Base-by-base conservation (phyloP, 176 grass and related monocot genomes). In the Echinochloa phyllopogon region DNA sequence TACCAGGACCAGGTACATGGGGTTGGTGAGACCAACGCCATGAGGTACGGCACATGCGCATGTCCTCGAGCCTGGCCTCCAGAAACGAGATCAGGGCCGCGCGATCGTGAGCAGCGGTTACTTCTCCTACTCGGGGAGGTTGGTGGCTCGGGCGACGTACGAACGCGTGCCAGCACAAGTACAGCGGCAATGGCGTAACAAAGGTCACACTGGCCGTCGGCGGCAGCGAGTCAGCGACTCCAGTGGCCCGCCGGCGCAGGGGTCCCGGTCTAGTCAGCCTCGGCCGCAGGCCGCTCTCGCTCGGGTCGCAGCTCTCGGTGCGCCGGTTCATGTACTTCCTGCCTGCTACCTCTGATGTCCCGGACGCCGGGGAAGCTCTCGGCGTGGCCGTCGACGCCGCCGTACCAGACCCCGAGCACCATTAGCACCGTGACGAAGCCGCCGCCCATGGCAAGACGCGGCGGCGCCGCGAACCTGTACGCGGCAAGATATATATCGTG, bases 401-500 rank as follows among this genome's bases (percentile, higher is more conserved):
- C n/a, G n/a, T n/a, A 87, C 75, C 56, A 21, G 64, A 47, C 84
- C 23, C 40, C 77, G 8, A 65, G 33, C 48, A 73, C 0, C 10
- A 10, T 3, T 14, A 51, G 43, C 10, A 75, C 47, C 39, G 18
- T n/a, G n/a, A 16, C 80, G 37, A 14, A 55, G 10, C n/a, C n/a
- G n/a, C 48, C 8, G 12, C 27, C 55, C 55, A 57, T n/a, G n/a
- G n/a, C n/a, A 15, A 9, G 69, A 17, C n/a, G 68, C 55, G 36
- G n/a, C 8, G 69, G 69, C 39, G 5, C 5, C 1, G 60, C 66
- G 21, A 12, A 89, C 75, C 63, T 80, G 21, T 77, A 79, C 82
- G 83, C n/a, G n/a, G n/a, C n/a, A n/a, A 79, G 43, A 87, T 93
- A 80, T n/a, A n/a, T n/a, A 85, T 93, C 88, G 74, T 93, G 70